Evolutionary conservation across 768 basidiomycete species (phyloP), one percentile per base, ranked within the genome.

Genomic region (Daedalea quercina): DNA sequence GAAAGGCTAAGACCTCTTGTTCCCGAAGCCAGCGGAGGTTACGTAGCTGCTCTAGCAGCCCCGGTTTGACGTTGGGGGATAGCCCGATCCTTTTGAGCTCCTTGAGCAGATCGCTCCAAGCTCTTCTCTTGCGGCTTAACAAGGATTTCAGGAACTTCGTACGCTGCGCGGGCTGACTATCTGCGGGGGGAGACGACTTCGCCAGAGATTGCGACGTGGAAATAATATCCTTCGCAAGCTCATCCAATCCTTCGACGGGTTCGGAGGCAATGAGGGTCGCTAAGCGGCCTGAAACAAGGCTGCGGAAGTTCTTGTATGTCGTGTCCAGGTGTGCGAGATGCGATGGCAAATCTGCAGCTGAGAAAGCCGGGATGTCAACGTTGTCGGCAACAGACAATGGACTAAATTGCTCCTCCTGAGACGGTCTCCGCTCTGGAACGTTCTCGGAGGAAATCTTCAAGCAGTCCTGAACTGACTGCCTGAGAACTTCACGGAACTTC

Each of bases 401-500:
- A n/a, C n/a, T n/a, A 31, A 6, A 31, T 31, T 4, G 6, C 11
- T 31, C 6, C 28, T 31, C 28, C 6, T 11, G 28, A 31, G 28
- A 11, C 28, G 28, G 4, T 31, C 17, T 4, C 22, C 3, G 44
- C 25, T 44, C 44, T 20, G 4, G n/a, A 13, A 20, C 17, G 17
- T 33, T 17, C 15, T 20, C 45, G 52, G n/a, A 13, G 9, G 20
- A 4, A 15, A 19, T 20, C 37, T 13, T 28, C n/a, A 53, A 25
- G 35, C 68, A 69, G n/a, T 65, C 66, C 13, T 62, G 53, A 44
- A 82, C 72, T 7, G 94, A 85, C 65, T 90, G 83, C 43, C 85
- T 81, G n/a, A 98, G 75, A 22, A 90, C 67, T 42, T 91, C 87
- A n/a, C 93, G 82, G 74, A 94, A 95, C 71, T 92, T 96, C 48